Evolutionary conservation across 176 grass and related monocot species (phyloP).

Genomic region (Cymbopogon citratus): DNA sequence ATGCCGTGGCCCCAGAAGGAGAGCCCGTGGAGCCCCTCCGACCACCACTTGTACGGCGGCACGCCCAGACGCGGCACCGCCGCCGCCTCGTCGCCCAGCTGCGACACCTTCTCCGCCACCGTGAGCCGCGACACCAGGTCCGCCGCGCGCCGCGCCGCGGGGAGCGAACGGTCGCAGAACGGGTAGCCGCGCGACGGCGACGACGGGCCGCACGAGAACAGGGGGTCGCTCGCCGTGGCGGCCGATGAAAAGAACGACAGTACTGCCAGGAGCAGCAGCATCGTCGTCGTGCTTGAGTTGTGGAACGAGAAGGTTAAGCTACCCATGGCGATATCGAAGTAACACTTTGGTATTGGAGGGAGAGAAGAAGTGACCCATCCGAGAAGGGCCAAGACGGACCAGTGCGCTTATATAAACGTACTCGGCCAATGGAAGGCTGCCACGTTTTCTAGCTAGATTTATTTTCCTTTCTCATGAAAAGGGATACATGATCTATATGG

Average conservation of each 20-base stretch:
- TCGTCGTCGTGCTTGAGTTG: background rate
- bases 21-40: constrained; percentile 78
- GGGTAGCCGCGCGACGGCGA: background rate
- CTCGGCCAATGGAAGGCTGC: background rate
- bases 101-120: constrained; percentile 58
- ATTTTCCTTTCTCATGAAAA: background rate
- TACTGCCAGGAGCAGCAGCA: background rate
- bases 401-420: background rate
- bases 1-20: constrained; percentile 55
- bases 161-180: constrained; percentile 42
- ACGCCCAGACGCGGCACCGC: constrained; percentile 52
- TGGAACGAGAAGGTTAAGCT: background rate
- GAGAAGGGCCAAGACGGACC: background rate
- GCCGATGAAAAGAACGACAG: background rate
- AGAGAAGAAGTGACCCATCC: background rate
- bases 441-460: background rate
- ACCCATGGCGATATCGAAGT: background rate
- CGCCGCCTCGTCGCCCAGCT: constrained; percentile 49
- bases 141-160: constrained; percentile 14
- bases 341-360: background rate
- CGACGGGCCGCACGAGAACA: constrained; percentile 44
- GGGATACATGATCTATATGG: background rate
- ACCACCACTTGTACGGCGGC: constrained; percentile 77
- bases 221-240: background rate
- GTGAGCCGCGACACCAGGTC: constrained; percentile 57